These are phyloP conservation scores for Hura crepitans DNA, from an alignment of 441 rosid species.

Conservation along the genomic window DNA sequence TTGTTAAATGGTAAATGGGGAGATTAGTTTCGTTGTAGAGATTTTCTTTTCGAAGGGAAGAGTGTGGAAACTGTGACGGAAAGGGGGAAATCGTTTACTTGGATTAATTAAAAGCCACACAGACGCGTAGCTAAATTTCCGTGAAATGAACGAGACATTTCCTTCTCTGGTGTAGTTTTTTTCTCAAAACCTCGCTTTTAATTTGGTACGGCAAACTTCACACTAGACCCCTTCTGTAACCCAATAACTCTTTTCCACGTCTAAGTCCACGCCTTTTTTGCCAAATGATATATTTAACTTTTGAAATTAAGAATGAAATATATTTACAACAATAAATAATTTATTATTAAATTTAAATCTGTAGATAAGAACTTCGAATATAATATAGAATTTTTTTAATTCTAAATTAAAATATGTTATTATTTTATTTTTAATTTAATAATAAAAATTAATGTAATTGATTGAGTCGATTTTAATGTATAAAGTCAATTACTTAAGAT, in stretches of 20 bases:
- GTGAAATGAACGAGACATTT: slow-evolving; percentile 34
- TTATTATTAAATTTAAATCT: no score
- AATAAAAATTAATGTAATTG: no score
- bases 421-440: no score
- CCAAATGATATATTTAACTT: no score
- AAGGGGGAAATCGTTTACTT: not conserved
- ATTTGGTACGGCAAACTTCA: not conserved
- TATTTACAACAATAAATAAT: no score
- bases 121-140: no score
- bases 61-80: slow-evolving; percentile 14
- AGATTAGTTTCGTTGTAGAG: not conserved
- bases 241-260: not conserved
- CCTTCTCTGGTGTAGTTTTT: not conserved
- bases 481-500: no score
- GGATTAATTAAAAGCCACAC: not conserved
- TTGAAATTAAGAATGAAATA: no score
- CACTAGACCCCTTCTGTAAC: not conserved
- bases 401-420: no score
- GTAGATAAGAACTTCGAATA: no score
- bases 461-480: no score
- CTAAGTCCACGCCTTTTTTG: not conserved
- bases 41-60: not conserved
- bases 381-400: no score
- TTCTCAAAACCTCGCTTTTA: not conserved
- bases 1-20: not conserved